These are phyloP conservation scores for Lagenaria siceraria DNA, from an alignment of 306 rosid species.

Conservation along the genomic window DNA sequence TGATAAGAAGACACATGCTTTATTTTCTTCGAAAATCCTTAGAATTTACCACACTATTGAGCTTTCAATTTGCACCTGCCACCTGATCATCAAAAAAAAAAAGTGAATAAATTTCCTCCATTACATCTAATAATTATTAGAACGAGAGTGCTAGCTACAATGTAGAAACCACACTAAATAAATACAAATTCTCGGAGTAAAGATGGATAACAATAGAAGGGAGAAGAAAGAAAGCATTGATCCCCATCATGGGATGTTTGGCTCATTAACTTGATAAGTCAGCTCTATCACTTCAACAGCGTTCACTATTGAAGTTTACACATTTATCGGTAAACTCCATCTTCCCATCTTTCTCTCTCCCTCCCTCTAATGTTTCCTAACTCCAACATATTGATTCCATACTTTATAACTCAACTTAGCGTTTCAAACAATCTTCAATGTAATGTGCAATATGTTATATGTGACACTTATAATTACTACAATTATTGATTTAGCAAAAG, in stretches of 20 bases:
- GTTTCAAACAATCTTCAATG: too few relatives aligned
- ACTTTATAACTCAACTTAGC: too few relatives aligned
- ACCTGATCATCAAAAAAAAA: not conserved
- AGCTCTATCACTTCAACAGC: too few relatives aligned
- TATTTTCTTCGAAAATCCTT: not conserved
- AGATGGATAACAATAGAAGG: not conserved
- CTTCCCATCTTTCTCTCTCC: too few relatives aligned
- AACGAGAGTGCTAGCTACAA: not conserved
- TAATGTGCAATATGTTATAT: not conserved
- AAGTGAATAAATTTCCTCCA: not conserved
- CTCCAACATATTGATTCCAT: too few relatives aligned
- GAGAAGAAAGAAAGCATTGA: not conserved
- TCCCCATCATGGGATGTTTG: too few relatives aligned
- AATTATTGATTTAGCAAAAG: not conserved
- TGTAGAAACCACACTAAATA: not conserved
- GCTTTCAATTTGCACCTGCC: not conserved
- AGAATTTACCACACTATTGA: not conserved
- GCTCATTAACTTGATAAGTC: too few relatives aligned
- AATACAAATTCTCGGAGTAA: not conserved
- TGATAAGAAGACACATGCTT: not conserved
- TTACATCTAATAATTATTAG: too few relatives aligned
- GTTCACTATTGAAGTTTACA: too few relatives aligned
- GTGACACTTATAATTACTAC: not conserved
- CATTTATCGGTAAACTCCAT: too few relatives aligned
- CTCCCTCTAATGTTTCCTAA: too few relatives aligned